A percentile compares a stretch with the other conserved stretches of the same genome.
These are phyloP conservation scores for Chloridella minuta DNA, from an alignment of 352 stramenopile genomes.

Conservation along the genomic window DNA sequence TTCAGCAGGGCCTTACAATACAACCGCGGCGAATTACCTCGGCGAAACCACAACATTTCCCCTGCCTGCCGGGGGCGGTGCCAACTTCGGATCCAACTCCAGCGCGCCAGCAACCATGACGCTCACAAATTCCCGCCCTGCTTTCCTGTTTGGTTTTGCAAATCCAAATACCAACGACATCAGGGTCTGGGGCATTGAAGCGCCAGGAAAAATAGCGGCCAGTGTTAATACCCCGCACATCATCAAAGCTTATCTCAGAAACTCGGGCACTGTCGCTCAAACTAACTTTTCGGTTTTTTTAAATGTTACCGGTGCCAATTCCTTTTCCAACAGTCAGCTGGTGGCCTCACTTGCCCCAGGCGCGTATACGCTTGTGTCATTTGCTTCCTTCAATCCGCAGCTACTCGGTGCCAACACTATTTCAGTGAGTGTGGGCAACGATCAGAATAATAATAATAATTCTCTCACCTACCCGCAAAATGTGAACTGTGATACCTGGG, in stretches of 20 bases:
- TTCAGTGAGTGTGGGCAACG: neutral
- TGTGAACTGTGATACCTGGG: neutral
- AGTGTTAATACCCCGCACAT: neutral
- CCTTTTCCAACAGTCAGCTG: neutral
- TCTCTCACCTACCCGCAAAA: neutral
- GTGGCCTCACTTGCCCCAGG: neutral
- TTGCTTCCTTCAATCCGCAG: neutral
- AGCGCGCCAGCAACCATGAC: neutral
- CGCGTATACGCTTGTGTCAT: neutral
- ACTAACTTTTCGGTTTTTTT: neutral
- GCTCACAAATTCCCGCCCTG: neutral
- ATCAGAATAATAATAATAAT: constrained; percentile 2
- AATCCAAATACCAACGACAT: neutral
- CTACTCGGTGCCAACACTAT: neutral
- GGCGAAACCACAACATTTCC: neutral
- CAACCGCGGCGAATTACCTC: neutral
- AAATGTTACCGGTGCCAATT: neutral
- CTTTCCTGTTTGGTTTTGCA: neutral
- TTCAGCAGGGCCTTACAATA: neutral
- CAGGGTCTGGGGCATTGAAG: neutral
- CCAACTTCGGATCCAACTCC: too few species aligned
- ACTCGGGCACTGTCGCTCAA: neutral
- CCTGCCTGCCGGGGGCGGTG: neutral
- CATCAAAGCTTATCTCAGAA: neutral
- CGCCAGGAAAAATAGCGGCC: neutral